These are phyloP conservation scores for Fusarium redolens DNA, from an alignment of 2,329 filamentous ascomycete species.

Conservation along the genomic window DNA sequence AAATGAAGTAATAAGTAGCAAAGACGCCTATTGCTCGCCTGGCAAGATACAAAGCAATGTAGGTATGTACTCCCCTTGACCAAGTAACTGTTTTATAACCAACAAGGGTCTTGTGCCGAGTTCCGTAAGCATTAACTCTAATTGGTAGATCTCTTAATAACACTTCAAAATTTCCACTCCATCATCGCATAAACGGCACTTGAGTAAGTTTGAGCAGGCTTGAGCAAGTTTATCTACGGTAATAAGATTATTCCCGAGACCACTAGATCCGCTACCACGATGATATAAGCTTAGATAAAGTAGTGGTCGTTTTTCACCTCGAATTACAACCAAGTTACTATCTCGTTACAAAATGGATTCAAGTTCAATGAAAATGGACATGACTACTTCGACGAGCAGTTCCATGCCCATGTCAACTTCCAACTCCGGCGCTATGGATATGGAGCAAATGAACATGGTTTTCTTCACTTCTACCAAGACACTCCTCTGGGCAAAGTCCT, in stretches of 20 bases:
- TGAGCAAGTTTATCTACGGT: background rate
- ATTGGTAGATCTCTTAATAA: background rate
- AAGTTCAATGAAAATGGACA: background rate
- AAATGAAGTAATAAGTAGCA: too few species aligned
- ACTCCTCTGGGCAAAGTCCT: background rate
- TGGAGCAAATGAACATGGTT: conserved; percentile 2
- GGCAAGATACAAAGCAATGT: background rate
- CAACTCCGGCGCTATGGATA: background rate
- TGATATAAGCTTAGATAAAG: background rate
- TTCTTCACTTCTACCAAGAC: background rate
- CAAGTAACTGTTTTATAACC: background rate
- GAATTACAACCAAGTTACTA: too few species aligned
- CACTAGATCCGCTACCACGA: background rate
- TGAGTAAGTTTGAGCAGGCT: conserved; percentile 4
- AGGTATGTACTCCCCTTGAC: background rate
- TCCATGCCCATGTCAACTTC: background rate
- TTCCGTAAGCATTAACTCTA: background rate
- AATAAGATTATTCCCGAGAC: background rate
- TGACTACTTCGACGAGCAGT: background rate
- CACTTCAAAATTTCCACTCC: background rate
- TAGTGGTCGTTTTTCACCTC: background rate
- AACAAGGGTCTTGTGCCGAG: background rate
- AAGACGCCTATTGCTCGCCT: background rate
- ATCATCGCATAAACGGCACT: background rate
- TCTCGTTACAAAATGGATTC: background rate